Conservation (phyloP, 2,329 filamentous ascomycete species). For the Trichophyton schoenleinii region DNA sequence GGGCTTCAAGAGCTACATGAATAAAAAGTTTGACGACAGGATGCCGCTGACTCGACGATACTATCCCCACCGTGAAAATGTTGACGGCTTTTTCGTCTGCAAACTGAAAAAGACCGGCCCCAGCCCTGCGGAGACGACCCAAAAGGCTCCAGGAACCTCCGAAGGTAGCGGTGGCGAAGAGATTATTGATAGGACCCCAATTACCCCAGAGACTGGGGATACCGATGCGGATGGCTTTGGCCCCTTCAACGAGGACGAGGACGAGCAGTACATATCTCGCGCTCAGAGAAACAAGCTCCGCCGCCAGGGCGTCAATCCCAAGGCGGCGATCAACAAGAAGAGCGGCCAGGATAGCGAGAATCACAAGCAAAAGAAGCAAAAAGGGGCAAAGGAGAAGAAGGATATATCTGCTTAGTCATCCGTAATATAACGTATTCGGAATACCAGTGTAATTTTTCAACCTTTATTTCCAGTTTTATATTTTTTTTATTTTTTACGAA, state of each 20-base stretch:
- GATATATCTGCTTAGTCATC: not conserved
- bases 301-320: constrained; percentile 61
- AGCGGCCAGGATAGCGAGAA: constrained; percentile 13
- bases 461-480: not conserved
- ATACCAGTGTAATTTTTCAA: constrained; percentile 1
- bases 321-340: constrained; percentile 33
- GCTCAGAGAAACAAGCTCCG: constrained; percentile 63
- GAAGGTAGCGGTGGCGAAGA: constrained; percentile 37
- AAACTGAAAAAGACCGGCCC: constrained; percentile 91
- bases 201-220: constrained; percentile 34
- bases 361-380: constrained; percentile 9
- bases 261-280: constrained; percentile 57
- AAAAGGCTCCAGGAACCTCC: constrained; percentile 15
- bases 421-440: constrained; percentile 1
- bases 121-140: constrained; percentile 39
- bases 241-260: constrained; percentile 62
- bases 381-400: not conserved
- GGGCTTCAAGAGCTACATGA: constrained; percentile 80
- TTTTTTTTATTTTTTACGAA: not conserved
- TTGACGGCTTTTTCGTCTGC: constrained; percentile 96
- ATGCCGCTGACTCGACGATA: constrained; percentile 74
- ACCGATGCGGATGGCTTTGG: constrained; percentile 46
- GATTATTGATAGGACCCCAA: constrained; percentile 57
- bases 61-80: constrained; percentile 86
- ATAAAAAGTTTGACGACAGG: constrained; percentile 79